Evolutionary conservation across 108 stramenopile species (phyloP), one percentile per base, ranked within the genome.

Genomic region (Pseudonitzschia multiseries): DNA sequence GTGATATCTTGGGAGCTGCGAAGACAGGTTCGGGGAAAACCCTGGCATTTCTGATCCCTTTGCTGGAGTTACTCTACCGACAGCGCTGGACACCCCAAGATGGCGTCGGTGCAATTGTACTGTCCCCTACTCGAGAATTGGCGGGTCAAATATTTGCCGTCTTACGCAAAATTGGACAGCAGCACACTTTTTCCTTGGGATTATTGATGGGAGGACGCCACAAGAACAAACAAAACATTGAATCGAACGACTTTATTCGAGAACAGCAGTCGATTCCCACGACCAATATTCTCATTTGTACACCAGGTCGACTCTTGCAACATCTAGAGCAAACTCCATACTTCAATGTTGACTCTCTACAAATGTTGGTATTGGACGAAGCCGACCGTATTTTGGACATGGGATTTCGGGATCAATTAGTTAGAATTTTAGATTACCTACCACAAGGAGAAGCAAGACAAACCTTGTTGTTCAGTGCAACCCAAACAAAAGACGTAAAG

Each of bases 131-230:
- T 46, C 84, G 99, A n/a, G 99, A 99, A 79, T 78, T 99, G n/a
- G 98, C 98, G n/a, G 85, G 97, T 28, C 99, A 99, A 75, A 99
- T 96, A 43, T 99, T 97, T 75, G 93, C 97, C 59, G 98, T 98
- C 4, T 82, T 99, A 29, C 84, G 93, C 3, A 67, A 72, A 54
- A 86, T 97, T 32, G 98, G 97, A 9, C 85, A 86, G 48, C 76
- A 81, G 67, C 99, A 99, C 72, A 53, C 79, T 71, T 90, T 98
- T 59, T 89, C 97, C 8, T 97, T 97, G 31, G 99, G 98, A 22
- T 74, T 99, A 56, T 65, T 99, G 36, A 96, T 96, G 26, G 99
- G 99, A 40, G 99, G 99, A 9, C 68, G 64, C 4, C 68, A 74
- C 59, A 72, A 72, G 29, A 72, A 78, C 59, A 63, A 70, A 51